Evolutionary conservation across 495 filamentous ascomycete genomes (phyloP), one percentile per base, ranked within the genome.

Genomic region (Cercophora samala): DNA sequence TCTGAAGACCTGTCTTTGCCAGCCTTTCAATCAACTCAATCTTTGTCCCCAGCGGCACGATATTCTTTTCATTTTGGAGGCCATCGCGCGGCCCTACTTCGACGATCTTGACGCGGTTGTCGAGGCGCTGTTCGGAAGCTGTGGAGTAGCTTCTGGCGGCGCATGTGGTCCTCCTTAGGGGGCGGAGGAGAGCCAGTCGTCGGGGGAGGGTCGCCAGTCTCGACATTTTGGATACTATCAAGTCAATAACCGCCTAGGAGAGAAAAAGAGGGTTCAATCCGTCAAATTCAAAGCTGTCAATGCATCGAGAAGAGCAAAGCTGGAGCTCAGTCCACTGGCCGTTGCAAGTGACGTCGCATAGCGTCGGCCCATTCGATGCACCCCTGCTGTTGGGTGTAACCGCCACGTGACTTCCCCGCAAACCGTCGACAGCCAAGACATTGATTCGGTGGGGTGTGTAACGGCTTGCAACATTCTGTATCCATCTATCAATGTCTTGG

Each of bases 21-120:
- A 99, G 80, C 64, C 86, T 83, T 69, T 88, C 81, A 60, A 97
- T 90, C 64, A 98, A 78, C 67, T 96, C 87, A 46, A 98, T 84
- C 78, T 98, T 99, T 3, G 90, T 97, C 52, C 86, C 85, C 64
- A 93, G 79, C 21, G 91, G 80, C 67, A 99, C 91, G 2, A 85
- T 82, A 69, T 84, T 89, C 80, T 95, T 95, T 81, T 98, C 96
- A 74, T 98, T 98, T 80, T 99, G 95, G 62, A 99, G 80, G 54
- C 95, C 95, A 82, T 99, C 95, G 69, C 95, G 86, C 32, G 94
- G 91, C 17, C 94, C 93, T 67, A 98, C 95, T 79, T 99, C 95
- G 64, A 97, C 89, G 67, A 99, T 89, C 64, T 79, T 81, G 61
- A 87, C 86, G 75, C 67, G 83, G 76, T 78, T 84, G 75, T 25